These are phyloP conservation scores for Pouteria campechiana DNA, from an alignment of 179 eudicot species.

Conservation along the genomic window DNA sequence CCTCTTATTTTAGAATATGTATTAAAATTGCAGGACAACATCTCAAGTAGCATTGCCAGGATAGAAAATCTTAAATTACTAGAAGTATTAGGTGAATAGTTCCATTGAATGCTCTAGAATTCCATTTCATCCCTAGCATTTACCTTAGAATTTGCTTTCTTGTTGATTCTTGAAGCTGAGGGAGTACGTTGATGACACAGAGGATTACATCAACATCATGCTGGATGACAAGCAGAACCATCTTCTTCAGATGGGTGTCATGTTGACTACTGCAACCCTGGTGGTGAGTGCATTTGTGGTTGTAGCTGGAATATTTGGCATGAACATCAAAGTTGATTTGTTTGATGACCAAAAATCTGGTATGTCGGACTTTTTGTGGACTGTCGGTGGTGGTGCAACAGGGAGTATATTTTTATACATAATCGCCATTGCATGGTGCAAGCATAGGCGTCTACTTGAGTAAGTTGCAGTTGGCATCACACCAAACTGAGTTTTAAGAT, in stretches of 20 bases:
- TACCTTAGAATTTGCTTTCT: neutral
- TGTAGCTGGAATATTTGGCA: conserved; percentile 87
- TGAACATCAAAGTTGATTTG: conserved; percentile 71
- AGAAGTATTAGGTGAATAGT: too few species aligned
- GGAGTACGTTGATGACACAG: conserved; percentile 98
- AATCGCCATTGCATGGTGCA: conserved; percentile 87
- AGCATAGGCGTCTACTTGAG: conserved; percentile 76
- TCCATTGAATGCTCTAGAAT: too few species aligned
- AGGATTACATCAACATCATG: conserved; percentile 98
- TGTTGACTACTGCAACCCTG: conserved; percentile 86
- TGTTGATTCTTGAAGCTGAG: conserved; percentile 41
- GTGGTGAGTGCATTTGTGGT: conserved; percentile 86
- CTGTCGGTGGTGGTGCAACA: conserved; percentile 68
- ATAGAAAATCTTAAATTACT: too few species aligned
- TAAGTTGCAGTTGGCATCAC: too few species aligned
- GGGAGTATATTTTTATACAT: conserved; percentile 64
- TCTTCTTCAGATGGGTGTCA: conserved; percentile 95
- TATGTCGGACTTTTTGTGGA: conserved; percentile 67
- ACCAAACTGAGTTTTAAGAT: too few species aligned
- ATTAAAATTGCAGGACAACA: too few species aligned
- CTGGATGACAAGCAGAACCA: conserved; percentile 97
- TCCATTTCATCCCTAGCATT: neutral
- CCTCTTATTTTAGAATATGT: too few species aligned
- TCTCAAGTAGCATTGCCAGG: too few species aligned
- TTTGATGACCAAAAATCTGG: conserved; percentile 29